Percentiles rank a stretch among this genome's conserved stretches.
Evolutionary conservation across 441 rosid genomes (phyloP).

Genomic region (Raphanus hybrid): DNA sequence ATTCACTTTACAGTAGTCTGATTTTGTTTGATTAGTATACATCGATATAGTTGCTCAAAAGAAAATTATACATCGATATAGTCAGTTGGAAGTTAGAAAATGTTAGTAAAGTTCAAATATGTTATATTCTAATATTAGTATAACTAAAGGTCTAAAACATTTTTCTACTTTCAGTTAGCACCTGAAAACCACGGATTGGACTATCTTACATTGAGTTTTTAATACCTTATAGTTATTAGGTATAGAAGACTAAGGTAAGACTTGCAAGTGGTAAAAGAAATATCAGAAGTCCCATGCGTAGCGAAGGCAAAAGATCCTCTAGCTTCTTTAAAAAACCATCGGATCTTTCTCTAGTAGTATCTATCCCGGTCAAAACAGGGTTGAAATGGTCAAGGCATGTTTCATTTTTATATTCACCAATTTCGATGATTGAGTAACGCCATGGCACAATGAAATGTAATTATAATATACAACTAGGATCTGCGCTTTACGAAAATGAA

Average conservation of each 20-base stretch:
- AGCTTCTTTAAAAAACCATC: not conserved
- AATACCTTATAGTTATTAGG: not conserved
- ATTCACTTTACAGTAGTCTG: too few species aligned
- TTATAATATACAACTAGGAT: too few species aligned
- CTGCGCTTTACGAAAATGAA: too few species aligned
- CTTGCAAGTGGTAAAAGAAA: not conserved
- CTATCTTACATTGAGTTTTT: not conserved
- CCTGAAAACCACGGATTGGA: not conserved
- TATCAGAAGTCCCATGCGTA: constrained; percentile 22
- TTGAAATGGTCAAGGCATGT: constrained; percentile 17
- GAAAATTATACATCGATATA: too few species aligned
- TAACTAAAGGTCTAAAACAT: too few species aligned
- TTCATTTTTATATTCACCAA: not conserved
- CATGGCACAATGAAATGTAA: too few species aligned
- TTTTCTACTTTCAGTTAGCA: not conserved
- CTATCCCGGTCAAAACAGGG: not conserved
- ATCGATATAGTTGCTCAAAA: too few species aligned
- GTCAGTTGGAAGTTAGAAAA: too few species aligned
- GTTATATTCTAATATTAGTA: too few species aligned
- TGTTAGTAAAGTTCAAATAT: too few species aligned
- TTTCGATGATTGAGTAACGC: not conserved
- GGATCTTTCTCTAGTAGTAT: not conserved
- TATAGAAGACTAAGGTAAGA: not conserved
- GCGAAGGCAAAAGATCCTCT: constrained; percentile 11
- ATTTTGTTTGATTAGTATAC: too few species aligned